Evolutionary conservation across 208 protist species (phyloP).

Genomic region (Wallacemonas sp.): DNA sequence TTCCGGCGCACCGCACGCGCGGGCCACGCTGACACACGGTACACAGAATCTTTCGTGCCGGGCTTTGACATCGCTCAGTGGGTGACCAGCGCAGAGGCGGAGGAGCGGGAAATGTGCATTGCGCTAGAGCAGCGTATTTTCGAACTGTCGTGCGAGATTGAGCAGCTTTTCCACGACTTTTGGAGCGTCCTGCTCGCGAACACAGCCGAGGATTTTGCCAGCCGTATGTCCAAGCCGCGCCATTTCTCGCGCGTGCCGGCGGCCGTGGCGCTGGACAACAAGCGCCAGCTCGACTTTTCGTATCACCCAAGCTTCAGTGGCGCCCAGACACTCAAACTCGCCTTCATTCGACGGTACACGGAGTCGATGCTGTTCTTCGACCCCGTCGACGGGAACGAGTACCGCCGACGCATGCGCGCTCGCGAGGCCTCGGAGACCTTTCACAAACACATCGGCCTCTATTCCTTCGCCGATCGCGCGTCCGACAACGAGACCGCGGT

Average conservation of each 20-base stretch:
- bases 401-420: slow-evolving; percentile 7
- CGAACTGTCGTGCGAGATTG: slow-evolving; percentile 32
- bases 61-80: slow-evolving; percentile 47
- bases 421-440: not conserved
- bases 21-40: slow-evolving; percentile 22
- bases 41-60: slow-evolving; percentile 53
- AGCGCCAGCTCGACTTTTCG: slow-evolving; percentile 4
- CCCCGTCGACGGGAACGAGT: slow-evolving; percentile 20
- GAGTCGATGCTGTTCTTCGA: slow-evolving; percentile 19
- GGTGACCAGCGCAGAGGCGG: slow-evolving; percentile 44
- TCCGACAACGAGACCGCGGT: not conserved
- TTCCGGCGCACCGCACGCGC: too few relatives aligned
- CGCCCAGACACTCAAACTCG: slow-evolving; percentile 20
- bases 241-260: slow-evolving; percentile 39
- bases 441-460: not conserved
- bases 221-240: slow-evolving; percentile 23
- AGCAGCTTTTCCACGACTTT: slow-evolving; percentile 59
- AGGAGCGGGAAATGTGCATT: slow-evolving; percentile 56
- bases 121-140: slow-evolving; percentile 49
- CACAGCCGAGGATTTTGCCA: slow-evolving; percentile 40
- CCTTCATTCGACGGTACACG: slow-evolving; percentile 23
- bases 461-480: not conserved
- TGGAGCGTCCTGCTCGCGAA: slow-evolving; percentile 45
- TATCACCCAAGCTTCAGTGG: slow-evolving; percentile 10
- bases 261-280: slow-evolving; percentile 7